Evolutionary conservation across 1,284 basidiomycete species (phyloP), one percentile per base, ranked within the genome.

Genomic region (Moniliophthora roreri): DNA sequence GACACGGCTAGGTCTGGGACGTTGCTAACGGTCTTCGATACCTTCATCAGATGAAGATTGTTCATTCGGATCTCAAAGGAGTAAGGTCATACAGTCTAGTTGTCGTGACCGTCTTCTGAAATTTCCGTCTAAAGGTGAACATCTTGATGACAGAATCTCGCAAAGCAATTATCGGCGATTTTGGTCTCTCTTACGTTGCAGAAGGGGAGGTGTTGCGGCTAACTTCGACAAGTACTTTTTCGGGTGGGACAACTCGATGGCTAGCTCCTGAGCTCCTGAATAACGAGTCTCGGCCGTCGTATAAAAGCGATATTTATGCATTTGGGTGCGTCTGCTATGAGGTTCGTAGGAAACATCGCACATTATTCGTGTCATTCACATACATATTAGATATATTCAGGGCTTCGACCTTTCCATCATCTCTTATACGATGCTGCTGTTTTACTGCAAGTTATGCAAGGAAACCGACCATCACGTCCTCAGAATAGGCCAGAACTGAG

Each of bases 301-400:
- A 45, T 21, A 26, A 45, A 26, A 45, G 42, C 24, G 42, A 45
- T 32, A 45, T 45, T 9, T 45, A 45, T 13, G 21, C 42, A 26
- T 45, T 26, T 16, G 42, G 23, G 21, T 45, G 20, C 16, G 42
- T 45, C 11, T 45, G 42, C 28, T 45, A 26, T 32, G 42, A 45
- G 42, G 42, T 45, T 10, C 8, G 42, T 16, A n/a, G 10, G 4
- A 28, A 7, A 11, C 18, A 21, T 4, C 10, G 23, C 10, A n/a
- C 21, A 11, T 21, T 13, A 7, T 32, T 6, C 28, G 13, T 9
- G 6, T 24, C n/a, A 3, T 26, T 28, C 15, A 15, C 23, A 20
- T 13, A 13, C 7, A 44, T 9, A 13, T 26, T 24, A 45, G 42
- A 45, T 45, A n/a, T 45, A 26, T 15, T 24, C 42, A 26, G 42